These are phyloP conservation scores for Actinomortierella wolfii DNA, from an alignment of 371 early-diverging fungal genomes.

Conservation along the genomic window DNA sequence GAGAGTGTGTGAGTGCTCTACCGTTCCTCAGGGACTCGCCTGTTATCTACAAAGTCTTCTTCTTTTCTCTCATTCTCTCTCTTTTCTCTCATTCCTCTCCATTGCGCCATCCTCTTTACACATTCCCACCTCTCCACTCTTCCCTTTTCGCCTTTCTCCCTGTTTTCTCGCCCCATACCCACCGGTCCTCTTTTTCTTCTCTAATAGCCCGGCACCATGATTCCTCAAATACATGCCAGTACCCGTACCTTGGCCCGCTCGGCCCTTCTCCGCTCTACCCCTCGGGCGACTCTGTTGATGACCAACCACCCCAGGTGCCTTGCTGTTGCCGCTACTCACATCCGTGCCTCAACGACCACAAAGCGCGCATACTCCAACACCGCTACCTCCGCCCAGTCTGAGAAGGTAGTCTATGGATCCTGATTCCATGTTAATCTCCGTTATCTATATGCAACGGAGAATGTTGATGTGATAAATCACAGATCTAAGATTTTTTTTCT, in stretches of 20 bases:
- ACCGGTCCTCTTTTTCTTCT: background rate
- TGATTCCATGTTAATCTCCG: slow-evolving; percentile 2
- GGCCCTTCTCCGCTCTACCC: slow-evolving; percentile 23
- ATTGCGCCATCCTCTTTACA: background rate
- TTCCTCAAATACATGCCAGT: slow-evolving; percentile 19
- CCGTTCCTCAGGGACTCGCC: no score
- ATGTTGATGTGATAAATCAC: background rate
- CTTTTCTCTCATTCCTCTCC: background rate
- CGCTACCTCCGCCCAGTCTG: slow-evolving; percentile 40
- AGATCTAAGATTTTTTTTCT: background rate
- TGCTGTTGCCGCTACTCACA: slow-evolving; percentile 18
- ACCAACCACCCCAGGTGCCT: slow-evolving; percentile 21
- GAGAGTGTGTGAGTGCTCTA: no score
- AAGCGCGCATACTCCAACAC: slow-evolving; percentile 21
- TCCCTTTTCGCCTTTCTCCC: background rate
- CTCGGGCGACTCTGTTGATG: slow-evolving; percentile 16
- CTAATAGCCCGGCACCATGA: slow-evolving; percentile 13
- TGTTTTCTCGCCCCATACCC: background rate
- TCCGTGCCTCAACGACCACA: background rate
- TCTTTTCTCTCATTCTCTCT: background rate
- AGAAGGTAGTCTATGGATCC: slow-evolving; percentile 27
- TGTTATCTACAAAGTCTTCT: no score
- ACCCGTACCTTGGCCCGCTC: slow-evolving; percentile 21
- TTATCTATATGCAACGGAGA: background rate
- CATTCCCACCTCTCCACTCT: background rate